Conservation (phyloP, 2,329 filamentous ascomycete genomes). For the Pochonia chlamydosporia region DNA sequence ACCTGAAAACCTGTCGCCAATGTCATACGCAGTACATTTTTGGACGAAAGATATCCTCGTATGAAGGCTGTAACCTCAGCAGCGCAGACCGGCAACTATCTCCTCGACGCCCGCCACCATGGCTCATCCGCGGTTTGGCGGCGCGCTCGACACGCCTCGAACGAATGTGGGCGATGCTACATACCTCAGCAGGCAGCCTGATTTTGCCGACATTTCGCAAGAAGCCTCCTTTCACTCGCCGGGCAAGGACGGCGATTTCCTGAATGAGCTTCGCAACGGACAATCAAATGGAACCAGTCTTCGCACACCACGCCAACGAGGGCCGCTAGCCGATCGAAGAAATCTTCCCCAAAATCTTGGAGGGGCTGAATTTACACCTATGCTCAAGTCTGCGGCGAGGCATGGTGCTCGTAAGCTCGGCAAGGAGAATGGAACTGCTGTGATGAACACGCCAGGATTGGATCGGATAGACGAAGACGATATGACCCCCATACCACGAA, state of each 20-base stretch:
- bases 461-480: slow-evolving; percentile 64
- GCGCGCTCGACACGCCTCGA: slow-evolving; percentile 75
- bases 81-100: background rate
- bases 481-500: slow-evolving; percentile 66
- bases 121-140: slow-evolving; percentile 57
- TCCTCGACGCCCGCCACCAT: slow-evolving; percentile 34
- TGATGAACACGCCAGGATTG: slow-evolving; percentile 63
- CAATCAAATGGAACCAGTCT: slow-evolving; percentile 51
- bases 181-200: slow-evolving; percentile 62
- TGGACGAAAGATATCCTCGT: background rate
- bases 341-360: slow-evolving; percentile 62
- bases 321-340: slow-evolving; percentile 63
- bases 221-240: slow-evolving; percentile 84
- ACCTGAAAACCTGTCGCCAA: background rate
- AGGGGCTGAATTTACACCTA: slow-evolving; percentile 83
- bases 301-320: slow-evolving; percentile 67
- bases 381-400: slow-evolving; percentile 75
- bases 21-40: background rate
- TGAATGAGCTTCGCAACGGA: slow-evolving; percentile 68
- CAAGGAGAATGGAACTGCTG: slow-evolving; percentile 55
- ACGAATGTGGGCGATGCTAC: slow-evolving; percentile 82
- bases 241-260: slow-evolving; percentile 60
- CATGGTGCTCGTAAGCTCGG: slow-evolving; percentile 63
- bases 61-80: background rate
- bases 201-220: slow-evolving; percentile 74